Percentiles rank a stretch among this genome's conserved stretches.
Conservation (phyloP, 192 early-diverging fungal genomes). For the Spizellomyces sp. region DNA sequence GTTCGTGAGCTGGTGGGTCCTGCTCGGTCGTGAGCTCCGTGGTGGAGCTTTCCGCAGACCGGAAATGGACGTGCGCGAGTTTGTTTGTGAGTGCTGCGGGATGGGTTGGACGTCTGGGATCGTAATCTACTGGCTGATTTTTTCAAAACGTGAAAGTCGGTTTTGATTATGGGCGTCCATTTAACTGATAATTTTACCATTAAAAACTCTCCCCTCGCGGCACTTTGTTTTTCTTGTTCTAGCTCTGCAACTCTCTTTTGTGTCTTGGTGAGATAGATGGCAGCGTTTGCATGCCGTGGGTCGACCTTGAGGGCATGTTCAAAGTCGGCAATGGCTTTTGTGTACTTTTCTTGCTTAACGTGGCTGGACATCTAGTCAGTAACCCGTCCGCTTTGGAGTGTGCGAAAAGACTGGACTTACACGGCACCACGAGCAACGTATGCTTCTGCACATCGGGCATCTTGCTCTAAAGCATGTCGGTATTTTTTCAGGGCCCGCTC, state of each 20-base stretch:
- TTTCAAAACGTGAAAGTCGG: too few species aligned
- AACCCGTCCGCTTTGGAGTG: neutral
- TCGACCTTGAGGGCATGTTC: slow-evolving; percentile 16
- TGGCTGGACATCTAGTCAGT: neutral
- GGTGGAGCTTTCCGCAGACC: too few species aligned
- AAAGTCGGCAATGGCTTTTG: slow-evolving; percentile 21
- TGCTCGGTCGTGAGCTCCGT: too few species aligned
- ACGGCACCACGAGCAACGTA: slow-evolving; percentile 27
- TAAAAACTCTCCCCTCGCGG: slow-evolving; percentile 21
- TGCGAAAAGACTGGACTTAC: neutral
- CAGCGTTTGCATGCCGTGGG: slow-evolving; percentile 17
- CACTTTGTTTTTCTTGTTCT: slow-evolving; percentile 30
- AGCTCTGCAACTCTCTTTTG: slow-evolving; percentile 19
- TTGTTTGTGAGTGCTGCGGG: too few species aligned
- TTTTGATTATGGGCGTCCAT: too few species aligned
- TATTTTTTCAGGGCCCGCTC: slow-evolving; percentile 16
- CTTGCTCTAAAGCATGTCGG: slow-evolving; percentile 15
- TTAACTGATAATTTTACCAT: too few species aligned
- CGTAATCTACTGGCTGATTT: neutral
- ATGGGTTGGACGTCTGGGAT: neutral
- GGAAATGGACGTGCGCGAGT: too few species aligned
- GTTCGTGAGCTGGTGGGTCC: too few species aligned
- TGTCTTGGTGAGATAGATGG: slow-evolving; percentile 3
- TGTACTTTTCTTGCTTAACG: slow-evolving; percentile 18
- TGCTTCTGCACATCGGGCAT: slow-evolving; percentile 25